A percentile compares a stretch with the other conserved stretches of the same genome.
These are phyloP conservation scores for Podospora pseudoanserina DNA, from an alignment of 495 filamentous ascomycete genomes.

Conservation along the genomic window DNA sequence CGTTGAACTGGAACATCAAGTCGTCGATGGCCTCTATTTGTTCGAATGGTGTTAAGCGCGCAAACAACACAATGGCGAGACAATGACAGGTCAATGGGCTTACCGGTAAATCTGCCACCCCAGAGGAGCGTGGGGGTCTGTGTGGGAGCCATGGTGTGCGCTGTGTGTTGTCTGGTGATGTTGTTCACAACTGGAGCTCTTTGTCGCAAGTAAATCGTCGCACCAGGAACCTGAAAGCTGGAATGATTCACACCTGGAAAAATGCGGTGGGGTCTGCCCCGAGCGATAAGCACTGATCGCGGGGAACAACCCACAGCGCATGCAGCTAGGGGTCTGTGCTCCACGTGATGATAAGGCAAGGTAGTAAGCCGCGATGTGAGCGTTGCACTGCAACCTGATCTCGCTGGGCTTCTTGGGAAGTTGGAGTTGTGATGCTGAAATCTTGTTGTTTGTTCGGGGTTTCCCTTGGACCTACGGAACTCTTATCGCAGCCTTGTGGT, in stretches of 20 bases:
- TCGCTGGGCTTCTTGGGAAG: not conserved
- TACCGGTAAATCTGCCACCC: constrained; percentile 80
- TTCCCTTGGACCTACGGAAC: not conserved
- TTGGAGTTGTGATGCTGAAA: no score
- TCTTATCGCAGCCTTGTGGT: not conserved
- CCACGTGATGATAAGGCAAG: constrained; percentile 8
- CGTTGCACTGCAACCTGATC: constrained; percentile 8
- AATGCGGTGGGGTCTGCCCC: not conserved
- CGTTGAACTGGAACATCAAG: constrained; percentile 86
- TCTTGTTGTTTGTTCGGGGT: not conserved
- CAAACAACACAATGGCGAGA: not conserved
- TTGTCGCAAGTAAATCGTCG: not conserved
- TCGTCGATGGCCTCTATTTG: constrained; percentile 71
- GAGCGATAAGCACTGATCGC: not conserved
- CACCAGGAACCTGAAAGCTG: not conserved
- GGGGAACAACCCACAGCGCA: not conserved
- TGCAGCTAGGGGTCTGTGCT: not conserved
- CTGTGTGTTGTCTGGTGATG: constrained; percentile 7
- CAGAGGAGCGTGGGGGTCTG: constrained; percentile 47
- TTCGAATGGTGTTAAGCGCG: constrained; percentile 9
- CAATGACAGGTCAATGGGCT: constrained; percentile 22
- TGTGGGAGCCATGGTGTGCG: constrained; percentile 17
- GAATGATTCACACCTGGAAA: constrained; percentile 11
- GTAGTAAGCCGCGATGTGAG: not conserved
- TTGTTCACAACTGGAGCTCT: no score